phyloP scores from a whole-genome alignment of 805 yeast species.

The Wickerhamomyces silvicola region DNA sequence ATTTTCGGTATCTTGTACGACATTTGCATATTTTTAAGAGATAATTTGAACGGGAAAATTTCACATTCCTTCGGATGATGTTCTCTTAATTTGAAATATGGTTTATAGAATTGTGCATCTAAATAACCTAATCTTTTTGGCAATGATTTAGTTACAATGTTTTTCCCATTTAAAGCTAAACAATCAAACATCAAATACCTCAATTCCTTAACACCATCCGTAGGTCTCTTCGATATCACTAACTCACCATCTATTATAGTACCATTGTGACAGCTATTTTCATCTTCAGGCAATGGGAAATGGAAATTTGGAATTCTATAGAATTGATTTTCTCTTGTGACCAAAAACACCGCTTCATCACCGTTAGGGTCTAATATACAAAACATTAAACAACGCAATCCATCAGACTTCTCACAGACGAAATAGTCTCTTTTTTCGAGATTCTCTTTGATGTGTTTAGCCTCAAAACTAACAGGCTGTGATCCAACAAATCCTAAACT shows the following conservation, averaged over 20 bases:
- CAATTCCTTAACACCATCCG: constrained; percentile 52
- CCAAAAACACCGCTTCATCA: constrained; percentile 84
- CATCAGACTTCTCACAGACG: constrained; percentile 96
- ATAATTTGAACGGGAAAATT: constrained; percentile 77
- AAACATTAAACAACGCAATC: constrained; percentile 75
- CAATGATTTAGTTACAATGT: constrained; percentile 62
- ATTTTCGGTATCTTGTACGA: constrained; percentile 75
- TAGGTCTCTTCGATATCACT: constrained; percentile 58
- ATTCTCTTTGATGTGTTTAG: constrained; percentile 59
- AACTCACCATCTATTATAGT: constrained; percentile 92
- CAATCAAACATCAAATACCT: constrained; percentile 90
- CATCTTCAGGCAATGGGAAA: constrained; percentile 57
- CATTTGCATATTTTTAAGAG: constrained; percentile 82
- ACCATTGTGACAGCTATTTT: constrained; percentile 68
- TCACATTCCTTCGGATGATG: constrained; percentile 67
- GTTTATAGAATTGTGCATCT: constrained; percentile 72
- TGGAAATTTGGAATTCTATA: constrained; percentile 77
- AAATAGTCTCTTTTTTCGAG: constrained; percentile 70
- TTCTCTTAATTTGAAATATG: constrained; percentile 66
- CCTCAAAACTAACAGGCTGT: constrained; percentile 88
- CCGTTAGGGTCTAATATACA: constrained; percentile 57
- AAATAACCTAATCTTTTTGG: constrained; percentile 85
- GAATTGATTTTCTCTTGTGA: constrained; percentile 85
- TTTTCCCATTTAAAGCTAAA: constrained; percentile 71
- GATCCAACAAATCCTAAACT: constrained; percentile 76